These are phyloP conservation scores for Microcos paniculata DNA, from an alignment of 345 rosid genomes.

Conservation along the genomic window DNA sequence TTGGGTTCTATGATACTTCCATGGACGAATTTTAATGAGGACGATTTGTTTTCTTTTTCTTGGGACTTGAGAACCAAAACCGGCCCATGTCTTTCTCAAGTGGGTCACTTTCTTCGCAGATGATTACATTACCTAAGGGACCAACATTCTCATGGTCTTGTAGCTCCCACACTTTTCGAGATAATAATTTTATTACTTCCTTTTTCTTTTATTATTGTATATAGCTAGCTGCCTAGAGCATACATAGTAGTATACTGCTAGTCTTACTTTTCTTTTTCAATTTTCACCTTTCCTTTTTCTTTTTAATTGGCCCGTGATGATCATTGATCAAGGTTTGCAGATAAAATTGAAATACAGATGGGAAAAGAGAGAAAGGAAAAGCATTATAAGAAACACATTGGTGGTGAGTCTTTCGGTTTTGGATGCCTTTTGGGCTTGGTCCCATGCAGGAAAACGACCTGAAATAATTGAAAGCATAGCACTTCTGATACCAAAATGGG, in stretches of 20 bases:
- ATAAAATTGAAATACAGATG: neutral
- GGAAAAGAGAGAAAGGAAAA: neutral
- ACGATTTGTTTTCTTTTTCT: conserved; percentile 9
- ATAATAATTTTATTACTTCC: conserved; percentile 7
- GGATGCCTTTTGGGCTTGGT: conserved; percentile 25
- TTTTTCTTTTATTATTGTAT: conserved; percentile 15
- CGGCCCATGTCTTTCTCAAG: conserved; percentile 24
- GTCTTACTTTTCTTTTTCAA: neutral
- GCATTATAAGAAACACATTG: conserved; percentile 1
- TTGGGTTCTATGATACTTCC: neutral
- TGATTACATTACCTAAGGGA: conserved; percentile 33
- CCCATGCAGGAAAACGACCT: conserved; percentile 41
- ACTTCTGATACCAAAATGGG: conserved; percentile 10
- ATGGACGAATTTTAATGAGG: neutral
- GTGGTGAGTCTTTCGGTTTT: conserved; percentile 20
- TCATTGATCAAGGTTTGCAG: neutral
- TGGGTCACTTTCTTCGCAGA: conserved; percentile 35
- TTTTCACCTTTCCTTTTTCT: neutral
- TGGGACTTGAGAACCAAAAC: conserved; percentile 28
- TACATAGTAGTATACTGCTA: neutral
- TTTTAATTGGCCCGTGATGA: neutral
- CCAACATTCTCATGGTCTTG: conserved; percentile 48
- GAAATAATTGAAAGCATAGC: conserved; percentile 36
- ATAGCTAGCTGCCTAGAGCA: too few relatives aligned
- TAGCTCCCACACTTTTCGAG: conserved; percentile 30